Conservation (phyloP, 495 filamentous ascomycete species). For the Hyaloscypha bicolor region DNA sequence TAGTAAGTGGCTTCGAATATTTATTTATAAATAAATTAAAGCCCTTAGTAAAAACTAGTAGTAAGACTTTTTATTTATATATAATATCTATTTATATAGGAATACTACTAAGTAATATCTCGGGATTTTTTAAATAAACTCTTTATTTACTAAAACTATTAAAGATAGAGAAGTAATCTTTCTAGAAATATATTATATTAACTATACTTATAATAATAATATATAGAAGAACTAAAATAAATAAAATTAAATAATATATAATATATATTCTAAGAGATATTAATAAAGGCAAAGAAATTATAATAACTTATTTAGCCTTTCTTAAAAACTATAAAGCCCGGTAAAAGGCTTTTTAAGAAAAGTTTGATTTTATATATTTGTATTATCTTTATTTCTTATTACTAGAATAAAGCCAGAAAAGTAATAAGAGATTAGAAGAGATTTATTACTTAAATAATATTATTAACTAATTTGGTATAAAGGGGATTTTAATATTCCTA, state of each 20-base stretch:
- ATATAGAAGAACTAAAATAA: constrained; percentile 40
- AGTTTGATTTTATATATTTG: constrained; percentile 39
- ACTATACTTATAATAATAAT: constrained; percentile 42
- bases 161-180: constrained; percentile 32
- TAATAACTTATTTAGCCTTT: constrained; percentile 35
- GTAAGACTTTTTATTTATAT: constrained; percentile 32
- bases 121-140: constrained; percentile 38
- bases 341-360: constrained; percentile 28
- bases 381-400: constrained; percentile 38
- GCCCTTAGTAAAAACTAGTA: constrained; percentile 26
- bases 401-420: constrained; percentile 30
- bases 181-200: constrained; percentile 39
- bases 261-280: constrained; percentile 40
- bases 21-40: constrained; percentile 27
- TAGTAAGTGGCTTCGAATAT: constrained; percentile 14
- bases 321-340: constrained; percentile 24
- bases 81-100: constrained; percentile 28
- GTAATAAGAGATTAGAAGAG: constrained; percentile 31
- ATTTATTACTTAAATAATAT: constrained; percentile 29
- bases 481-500: constrained; percentile 18
- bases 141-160: constrained; percentile 30
- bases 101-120: constrained; percentile 24
- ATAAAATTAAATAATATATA: constrained; percentile 33
- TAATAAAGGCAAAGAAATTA: constrained; percentile 40
- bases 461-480: constrained; percentile 18